Evolutionary conservation across 495 filamentous ascomycete genomes (phyloP).

Genomic region (Chlorociboria aeruginascens): DNA sequence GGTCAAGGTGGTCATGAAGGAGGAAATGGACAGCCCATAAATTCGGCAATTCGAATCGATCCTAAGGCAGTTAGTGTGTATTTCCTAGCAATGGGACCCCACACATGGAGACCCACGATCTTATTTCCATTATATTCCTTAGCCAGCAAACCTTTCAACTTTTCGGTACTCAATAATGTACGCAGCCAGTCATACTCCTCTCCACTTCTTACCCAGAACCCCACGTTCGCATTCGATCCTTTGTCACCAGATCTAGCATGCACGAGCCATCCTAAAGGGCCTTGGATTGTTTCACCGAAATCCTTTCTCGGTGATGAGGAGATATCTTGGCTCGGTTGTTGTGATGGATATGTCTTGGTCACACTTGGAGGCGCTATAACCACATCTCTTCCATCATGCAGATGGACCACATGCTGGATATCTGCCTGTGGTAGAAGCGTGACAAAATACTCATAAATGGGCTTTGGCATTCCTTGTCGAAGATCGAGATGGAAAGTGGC

Average conservation of each 20-base stretch:
- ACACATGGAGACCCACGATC: conserved; percentile 39
- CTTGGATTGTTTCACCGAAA: conserved; percentile 16
- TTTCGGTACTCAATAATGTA: conserved; percentile 28
- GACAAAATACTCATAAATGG: conserved; percentile 25
- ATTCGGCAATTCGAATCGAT: conserved; percentile 32
- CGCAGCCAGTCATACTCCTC: conserved; percentile 42
- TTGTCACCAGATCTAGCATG: conserved; percentile 41
- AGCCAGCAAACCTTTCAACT: conserved; percentile 22
- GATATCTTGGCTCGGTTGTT: conserved; percentile 4
- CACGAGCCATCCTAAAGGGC: conserved; percentile 22
- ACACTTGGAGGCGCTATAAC: conserved; percentile 18
- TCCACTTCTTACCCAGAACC: conserved; percentile 37
- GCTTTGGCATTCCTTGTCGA: conserved; percentile 21
- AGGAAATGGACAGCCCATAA: conserved; percentile 40
- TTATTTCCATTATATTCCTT: conserved; percentile 28
- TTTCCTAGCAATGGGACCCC: conserved; percentile 12
- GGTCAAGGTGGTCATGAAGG: conserved; percentile 39
- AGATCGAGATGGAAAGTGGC: conserved; percentile 27
- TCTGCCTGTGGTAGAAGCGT: conserved; percentile 23
- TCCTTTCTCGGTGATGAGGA: conserved; percentile 1
- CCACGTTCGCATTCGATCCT: conserved; percentile 39
- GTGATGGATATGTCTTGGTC: conserved; percentile 13
- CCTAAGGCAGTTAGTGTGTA: conserved; percentile 43
- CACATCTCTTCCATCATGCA: conserved; percentile 14
- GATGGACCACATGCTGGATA: conserved; percentile 21